A percentile compares a stretch with the other conserved stretches of the same genome.
Conservation (phyloP, 106 monocot genomes). For the Apostasia ramifera region DNA sequence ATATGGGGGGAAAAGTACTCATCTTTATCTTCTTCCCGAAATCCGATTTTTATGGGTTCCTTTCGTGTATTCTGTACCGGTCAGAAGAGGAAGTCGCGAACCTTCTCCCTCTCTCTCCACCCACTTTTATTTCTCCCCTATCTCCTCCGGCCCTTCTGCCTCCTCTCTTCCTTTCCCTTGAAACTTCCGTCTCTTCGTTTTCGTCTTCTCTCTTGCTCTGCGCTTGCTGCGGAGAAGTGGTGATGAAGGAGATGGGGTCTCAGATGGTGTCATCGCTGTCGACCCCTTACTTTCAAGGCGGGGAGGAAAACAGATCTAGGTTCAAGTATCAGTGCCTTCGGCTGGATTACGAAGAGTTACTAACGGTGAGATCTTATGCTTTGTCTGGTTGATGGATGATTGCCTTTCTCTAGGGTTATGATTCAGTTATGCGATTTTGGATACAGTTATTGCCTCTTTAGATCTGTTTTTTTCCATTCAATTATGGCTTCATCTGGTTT, state of each 20-base stretch:
- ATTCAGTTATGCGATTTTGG: no score
- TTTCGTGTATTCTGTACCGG: neutral
- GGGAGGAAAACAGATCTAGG: constrained; percentile 5
- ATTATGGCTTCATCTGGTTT: neutral
- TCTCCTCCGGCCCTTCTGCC: neutral
- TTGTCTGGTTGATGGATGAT: no score
- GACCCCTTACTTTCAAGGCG: neutral
- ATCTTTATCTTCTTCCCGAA: neutral
- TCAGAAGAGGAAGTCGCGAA: neutral
- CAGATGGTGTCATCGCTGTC: neutral
- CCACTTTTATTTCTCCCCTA: neutral
- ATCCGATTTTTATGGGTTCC: neutral
- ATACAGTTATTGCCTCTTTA: neutral
- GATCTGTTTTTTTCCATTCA: neutral
- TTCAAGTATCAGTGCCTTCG: constrained; percentile 11
- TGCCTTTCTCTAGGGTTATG: no score
- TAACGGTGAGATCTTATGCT: constrained; percentile 7
- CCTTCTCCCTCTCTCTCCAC: neutral
- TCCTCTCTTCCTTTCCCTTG: neutral
- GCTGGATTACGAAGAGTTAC: constrained; percentile 11
- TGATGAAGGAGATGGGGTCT: neutral
- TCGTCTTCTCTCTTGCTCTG: neutral
- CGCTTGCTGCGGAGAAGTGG: neutral
- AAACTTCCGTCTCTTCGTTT: neutral
- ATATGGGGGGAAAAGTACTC: neutral